Conservation (phyloP, 2,329 filamentous ascomycete genomes). For the Scleromitrula shiraiana region DNA sequence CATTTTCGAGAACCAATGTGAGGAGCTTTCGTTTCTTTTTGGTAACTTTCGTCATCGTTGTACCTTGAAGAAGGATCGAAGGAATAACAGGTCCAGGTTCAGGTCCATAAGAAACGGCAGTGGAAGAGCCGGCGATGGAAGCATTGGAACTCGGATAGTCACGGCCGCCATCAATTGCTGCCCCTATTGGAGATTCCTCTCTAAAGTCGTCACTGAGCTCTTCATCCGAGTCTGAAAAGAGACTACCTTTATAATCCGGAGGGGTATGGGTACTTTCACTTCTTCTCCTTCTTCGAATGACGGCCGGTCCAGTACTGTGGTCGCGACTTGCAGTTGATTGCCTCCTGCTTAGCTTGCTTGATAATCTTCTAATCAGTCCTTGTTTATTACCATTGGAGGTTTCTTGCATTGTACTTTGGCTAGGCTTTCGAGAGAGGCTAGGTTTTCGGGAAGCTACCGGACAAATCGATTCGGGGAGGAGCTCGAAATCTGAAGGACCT, state of each 20-base stretch:
- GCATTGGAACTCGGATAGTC: conserved; percentile 41
- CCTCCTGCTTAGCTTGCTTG: conserved; percentile 69
- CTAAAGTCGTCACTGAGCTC: conserved; percentile 44
- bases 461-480: conserved; percentile 62
- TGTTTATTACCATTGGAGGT: conserved; percentile 49
- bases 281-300: conserved; percentile 70
- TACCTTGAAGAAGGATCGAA: conserved; percentile 68
- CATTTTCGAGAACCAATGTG: conserved; percentile 64
- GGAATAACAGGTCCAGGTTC: conserved; percentile 67
- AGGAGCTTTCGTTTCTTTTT: conserved; percentile 75
- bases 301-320: conserved; percentile 80
- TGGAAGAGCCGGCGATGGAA: conserved; percentile 24
- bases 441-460: too few relatives aligned
- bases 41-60: conserved; percentile 71
- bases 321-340: conserved; percentile 74
- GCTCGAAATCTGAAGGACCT: conserved; percentile 50
- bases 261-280: conserved; percentile 80
- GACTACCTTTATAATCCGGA: conserved; percentile 37
- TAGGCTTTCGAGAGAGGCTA: conserved; percentile 46
- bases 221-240: conserved; percentile 48
- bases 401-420: conserved; percentile 56
- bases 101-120: conserved; percentile 26
- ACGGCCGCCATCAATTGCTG: conserved; percentile 36
- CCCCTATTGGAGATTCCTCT: conserved; percentile 34
- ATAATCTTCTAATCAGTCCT: conserved; percentile 74